These are phyloP conservation scores for Penstemon eatonii DNA, from an alignment of 257 asterid species.

Conservation along the genomic window DNA sequence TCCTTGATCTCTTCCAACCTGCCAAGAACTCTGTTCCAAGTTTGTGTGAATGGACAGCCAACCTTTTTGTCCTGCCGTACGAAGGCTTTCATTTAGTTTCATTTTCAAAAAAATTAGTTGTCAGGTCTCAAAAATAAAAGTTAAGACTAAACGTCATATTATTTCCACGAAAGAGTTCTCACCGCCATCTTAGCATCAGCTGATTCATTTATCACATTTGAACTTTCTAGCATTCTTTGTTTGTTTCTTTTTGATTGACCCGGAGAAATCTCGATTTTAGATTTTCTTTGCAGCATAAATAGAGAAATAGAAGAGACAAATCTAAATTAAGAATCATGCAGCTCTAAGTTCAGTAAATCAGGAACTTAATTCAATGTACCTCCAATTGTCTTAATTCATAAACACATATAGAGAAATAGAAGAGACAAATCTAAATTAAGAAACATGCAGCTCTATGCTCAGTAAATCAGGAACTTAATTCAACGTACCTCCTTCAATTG, in stretches of 20 bases:
- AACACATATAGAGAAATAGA: too few relatives aligned
- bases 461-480: conserved; percentile 22
- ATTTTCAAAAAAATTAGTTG: not conserved
- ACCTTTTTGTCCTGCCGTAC: conserved; percentile 49
- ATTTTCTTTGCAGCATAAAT: conserved; percentile 22
- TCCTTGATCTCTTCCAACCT: conserved; percentile 48
- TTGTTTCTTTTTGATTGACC: conserved; percentile 35
- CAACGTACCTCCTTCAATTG: conserved; percentile 64
- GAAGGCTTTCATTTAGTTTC: conserved; percentile 23
- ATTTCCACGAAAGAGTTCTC: conserved; percentile 27
- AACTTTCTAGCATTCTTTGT: conserved; percentile 36
- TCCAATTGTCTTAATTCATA: conserved; percentile 45
- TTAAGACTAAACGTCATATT: not conserved
- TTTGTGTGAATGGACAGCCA: conserved; percentile 67
- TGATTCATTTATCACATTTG: conserved; percentile 42
- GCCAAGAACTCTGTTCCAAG: conserved; percentile 48
- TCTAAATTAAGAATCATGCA: conserved; percentile 7
- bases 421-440: conserved; percentile 24
- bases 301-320: conserved; percentile 14
- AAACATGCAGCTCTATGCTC: not conserved
- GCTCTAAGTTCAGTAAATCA: conserved; percentile 4
- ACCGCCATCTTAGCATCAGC: conserved; percentile 41
- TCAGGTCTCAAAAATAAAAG: not conserved
- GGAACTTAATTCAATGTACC: conserved; percentile 45
- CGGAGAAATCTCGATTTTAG: conserved; percentile 34